Evolutionary conservation across 2,329 filamentous ascomycete species (phyloP).

Genomic region (Triangularia verruculosa): DNA sequence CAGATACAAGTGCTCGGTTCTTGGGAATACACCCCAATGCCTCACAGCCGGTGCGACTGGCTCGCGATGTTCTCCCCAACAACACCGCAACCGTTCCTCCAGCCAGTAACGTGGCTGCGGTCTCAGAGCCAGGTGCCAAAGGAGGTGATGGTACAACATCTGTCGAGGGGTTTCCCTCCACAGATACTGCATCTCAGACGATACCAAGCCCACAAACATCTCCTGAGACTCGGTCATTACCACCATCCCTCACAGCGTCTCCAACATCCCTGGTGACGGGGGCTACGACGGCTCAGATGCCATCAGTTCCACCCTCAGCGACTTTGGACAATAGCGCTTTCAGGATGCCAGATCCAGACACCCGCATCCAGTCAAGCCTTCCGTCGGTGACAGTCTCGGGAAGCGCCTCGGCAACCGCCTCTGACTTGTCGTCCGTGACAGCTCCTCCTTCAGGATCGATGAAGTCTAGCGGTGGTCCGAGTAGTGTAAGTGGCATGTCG

Average conservation of each 20-base stretch:
- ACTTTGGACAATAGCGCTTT: neutral
- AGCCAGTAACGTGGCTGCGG: neutral
- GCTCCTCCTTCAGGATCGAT: neutral
- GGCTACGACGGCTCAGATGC: neutral
- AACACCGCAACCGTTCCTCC: neutral
- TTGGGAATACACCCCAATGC: constrained; percentile 18
- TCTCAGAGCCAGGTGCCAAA: neutral
- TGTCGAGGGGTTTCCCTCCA: neutral
- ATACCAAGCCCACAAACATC: neutral
- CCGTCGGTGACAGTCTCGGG: neutral
- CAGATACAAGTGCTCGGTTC: constrained; percentile 31
- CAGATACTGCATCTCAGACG: neutral
- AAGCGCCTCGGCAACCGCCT: neutral
- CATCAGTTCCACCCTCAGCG: neutral
- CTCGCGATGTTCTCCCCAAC: neutral
- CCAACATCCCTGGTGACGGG: neutral
- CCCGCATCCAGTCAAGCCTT: neutral
- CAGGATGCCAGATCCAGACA: neutral
- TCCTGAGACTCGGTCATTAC: neutral
- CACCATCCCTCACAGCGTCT: neutral
- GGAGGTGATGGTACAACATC: neutral
- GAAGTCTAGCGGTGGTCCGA: neutral
- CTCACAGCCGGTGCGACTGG: constrained; percentile 12
- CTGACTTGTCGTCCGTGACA: neutral
- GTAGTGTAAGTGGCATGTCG: constrained; percentile 12